Percentiles rank a stretch among this genome's conserved stretches.
Evolutionary conservation across 139 green algal species (phyloP).

Genomic region (Chlorella ohadii): DNA sequence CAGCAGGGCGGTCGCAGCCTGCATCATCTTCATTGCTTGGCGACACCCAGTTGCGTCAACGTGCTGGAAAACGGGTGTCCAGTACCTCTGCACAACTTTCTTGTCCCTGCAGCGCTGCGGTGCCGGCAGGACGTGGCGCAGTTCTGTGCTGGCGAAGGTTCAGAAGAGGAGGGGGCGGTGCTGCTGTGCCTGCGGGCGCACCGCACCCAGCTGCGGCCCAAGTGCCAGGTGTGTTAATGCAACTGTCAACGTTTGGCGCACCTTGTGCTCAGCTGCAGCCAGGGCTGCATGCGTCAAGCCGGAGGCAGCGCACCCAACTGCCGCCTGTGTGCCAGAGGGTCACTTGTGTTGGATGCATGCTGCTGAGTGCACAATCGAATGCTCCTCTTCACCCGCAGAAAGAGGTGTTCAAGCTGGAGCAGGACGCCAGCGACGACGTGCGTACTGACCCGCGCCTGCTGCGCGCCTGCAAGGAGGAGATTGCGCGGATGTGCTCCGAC

Average conservation of each 20-base stretch:
- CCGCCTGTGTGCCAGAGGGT: background rate
- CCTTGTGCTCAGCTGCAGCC: too few relatives aligned
- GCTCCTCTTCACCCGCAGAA: too few relatives aligned
- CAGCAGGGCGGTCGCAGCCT: too few relatives aligned
- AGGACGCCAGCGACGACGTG: background rate
- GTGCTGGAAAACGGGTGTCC: too few relatives aligned
- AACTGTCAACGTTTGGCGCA: too few relatives aligned
- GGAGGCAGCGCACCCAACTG: too few relatives aligned
- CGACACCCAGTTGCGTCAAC: too few relatives aligned
- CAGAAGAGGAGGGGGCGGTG: slow-evolving; percentile 15
- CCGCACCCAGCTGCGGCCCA: background rate
- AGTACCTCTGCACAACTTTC: too few relatives aligned
- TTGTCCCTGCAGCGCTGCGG: background rate
- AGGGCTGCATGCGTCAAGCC: too few relatives aligned
- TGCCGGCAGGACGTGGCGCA: slow-evolving; percentile 1
- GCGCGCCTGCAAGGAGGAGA: background rate
- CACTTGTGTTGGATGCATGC: background rate
- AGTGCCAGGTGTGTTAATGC: slow-evolving; percentile 25
- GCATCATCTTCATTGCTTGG: too few relatives aligned
- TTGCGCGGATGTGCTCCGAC: background rate
- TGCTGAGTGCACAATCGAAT: too few relatives aligned
- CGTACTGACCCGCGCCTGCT: background rate
- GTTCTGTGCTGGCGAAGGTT: background rate
- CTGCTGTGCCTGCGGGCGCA: slow-evolving; percentile 14
- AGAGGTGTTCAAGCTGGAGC: slow-evolving; percentile 5